Base-by-base conservation (phyloP, 768 basidiomycete species). In the Boletus insuetus region DNA sequence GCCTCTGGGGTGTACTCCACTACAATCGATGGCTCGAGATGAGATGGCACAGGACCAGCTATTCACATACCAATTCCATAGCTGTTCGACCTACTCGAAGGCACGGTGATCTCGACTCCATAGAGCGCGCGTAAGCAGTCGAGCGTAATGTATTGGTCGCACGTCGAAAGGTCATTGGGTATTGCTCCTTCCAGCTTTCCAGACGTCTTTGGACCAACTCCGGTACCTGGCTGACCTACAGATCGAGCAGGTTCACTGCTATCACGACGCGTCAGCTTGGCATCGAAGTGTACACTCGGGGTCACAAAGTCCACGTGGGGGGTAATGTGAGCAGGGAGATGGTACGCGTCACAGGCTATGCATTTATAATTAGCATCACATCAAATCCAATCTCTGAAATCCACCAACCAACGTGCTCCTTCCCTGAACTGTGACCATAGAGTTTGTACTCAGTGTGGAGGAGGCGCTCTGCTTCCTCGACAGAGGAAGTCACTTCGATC, bases 1-100 rank as follows among this genome's bases (percentile, higher is more conserved):
- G 70, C 64, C 46, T 68, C 58, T 12, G 75, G 74, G 4, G 70
- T 65, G 51, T 66, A 75, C 49, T 75, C 75, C 52, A 66, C 72
- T 72, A 51, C 8, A 35, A 3, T 16, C 20, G 19, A 43, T 57
- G 17, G 42, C 13, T n/a, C 32, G 9, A 46, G 41, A 13, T 8
- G 3, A 35, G 6, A 24, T 11, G 4, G 8, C 26, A 9, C 20
- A 4, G 31, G 37, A 49, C 34, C 13, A 34, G 6, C 34, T 34
- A 37, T 17, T 12, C 20, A 50, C 56, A 58, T 9, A 71, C 71
- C 66, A 5, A 74, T 60, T 16, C 74, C 74, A 24, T 61, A 75
- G 42, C 67, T 73, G 42, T 75, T 75, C 13, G 14, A 35, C 45
- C 53, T 46, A 44, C 58, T 37, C 3, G 35, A 46, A 35, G 70